phyloP scores from a whole-genome alignment of 2,329 filamentous ascomycete genomes.

The Colletotrichum theobromicola region DNA sequence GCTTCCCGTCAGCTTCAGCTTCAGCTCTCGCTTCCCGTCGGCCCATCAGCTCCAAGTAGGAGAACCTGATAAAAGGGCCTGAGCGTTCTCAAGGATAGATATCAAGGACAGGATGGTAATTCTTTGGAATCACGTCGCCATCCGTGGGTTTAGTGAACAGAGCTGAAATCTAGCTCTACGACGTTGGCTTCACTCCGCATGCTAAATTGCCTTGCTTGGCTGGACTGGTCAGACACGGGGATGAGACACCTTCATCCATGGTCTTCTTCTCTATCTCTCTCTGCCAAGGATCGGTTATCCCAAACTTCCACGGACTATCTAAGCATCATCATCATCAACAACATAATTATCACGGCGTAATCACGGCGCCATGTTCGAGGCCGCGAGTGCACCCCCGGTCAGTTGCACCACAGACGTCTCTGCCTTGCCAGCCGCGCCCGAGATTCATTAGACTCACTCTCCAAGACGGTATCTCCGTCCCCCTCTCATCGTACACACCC shows the following conservation, averaged over 20 bases:
- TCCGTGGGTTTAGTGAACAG: background rate
- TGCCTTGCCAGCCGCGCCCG: background rate
- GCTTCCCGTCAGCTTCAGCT: background rate
- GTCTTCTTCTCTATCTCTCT: background rate
- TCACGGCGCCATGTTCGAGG: background rate
- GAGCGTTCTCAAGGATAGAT: too few relatives aligned
- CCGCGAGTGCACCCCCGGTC: background rate
- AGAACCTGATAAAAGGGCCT: background rate
- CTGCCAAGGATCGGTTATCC: background rate
- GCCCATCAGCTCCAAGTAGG: background rate
- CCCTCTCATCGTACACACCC: background rate
- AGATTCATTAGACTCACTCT: background rate
- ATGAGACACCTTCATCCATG: background rate
- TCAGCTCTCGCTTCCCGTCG: background rate
- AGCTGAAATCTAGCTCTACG: background rate
- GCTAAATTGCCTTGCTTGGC: background rate
- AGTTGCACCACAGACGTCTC: background rate
- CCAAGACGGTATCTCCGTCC: background rate
- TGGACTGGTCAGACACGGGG: background rate
- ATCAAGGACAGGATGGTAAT: too few relatives aligned
- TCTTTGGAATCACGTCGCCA: background rate
- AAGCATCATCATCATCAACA: background rate
- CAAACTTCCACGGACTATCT: background rate
- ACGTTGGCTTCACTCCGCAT: background rate
- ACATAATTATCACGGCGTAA: background rate